Conservation (phyloP, 2,329 filamentous ascomycete genomes). For the Dothideomycetidae sp. region DNA sequence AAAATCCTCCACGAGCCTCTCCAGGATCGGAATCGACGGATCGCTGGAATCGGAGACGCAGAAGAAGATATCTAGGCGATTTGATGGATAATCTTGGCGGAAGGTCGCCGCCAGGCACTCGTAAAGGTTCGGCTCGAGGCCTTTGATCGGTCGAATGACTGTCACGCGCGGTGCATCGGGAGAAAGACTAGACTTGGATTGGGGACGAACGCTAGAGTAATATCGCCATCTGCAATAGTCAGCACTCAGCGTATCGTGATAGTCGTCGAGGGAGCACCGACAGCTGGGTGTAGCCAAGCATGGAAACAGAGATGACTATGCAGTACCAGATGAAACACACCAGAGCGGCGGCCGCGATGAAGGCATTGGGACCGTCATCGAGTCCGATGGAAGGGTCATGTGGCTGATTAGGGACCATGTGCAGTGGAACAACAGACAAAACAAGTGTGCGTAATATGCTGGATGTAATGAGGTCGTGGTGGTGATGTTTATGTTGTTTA, state of each 20-base stretch:
- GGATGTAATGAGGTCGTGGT: too few species aligned
- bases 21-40: conserved; percentile 60
- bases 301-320: conserved; percentile 41
- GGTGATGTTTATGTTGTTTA: too few species aligned
- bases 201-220: conserved; percentile 32
- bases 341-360: conserved; percentile 19
- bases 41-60: conserved; percentile 66
- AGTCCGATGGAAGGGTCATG: not conserved
- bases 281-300: conserved; percentile 46
- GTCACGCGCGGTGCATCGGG: conserved; percentile 60
- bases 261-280: conserved; percentile 19
- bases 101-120: conserved; percentile 84
- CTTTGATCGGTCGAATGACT: conserved; percentile 84
- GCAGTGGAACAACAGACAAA: too few species aligned
- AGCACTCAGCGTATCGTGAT: conserved; percentile 10
- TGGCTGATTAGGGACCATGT: too few species aligned
- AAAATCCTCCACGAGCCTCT: conserved; percentile 59
- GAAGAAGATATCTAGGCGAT: conserved; percentile 65
- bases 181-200: conserved; percentile 20
- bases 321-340: conserved; percentile 42
- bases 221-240: conserved; percentile 36
- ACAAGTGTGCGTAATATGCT: too few species aligned
- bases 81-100: conserved; percentile 61
- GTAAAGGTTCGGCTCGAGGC: conserved; percentile 77
- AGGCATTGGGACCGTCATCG: not conserved